These are phyloP conservation scores for Pseudogymnoascus sp. DNA, from an alignment of 2,329 filamentous ascomycete genomes.

Conservation along the genomic window DNA sequence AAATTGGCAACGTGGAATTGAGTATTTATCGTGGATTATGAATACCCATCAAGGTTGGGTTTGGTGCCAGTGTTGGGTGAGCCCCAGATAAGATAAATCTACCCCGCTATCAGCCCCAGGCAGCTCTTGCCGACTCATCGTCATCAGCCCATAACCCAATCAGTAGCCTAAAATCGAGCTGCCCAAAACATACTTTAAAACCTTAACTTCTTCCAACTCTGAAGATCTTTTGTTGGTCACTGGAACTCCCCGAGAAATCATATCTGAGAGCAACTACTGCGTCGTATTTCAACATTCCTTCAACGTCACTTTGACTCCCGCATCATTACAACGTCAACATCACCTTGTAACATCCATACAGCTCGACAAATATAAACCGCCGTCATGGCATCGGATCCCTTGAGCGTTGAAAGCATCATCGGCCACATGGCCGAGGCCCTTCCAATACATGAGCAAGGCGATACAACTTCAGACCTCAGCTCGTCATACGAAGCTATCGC, in stretches of 20 bases:
- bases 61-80: neutral
- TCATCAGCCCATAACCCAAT: neutral
- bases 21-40: neutral
- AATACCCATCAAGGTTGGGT: neutral
- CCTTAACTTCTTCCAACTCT: neutral
- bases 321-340: neutral
- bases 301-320: neutral
- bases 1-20: neutral
- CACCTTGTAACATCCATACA: neutral
- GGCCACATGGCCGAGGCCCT: slow-evolving; percentile 51
- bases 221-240: neutral
- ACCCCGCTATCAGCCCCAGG: slow-evolving; percentile 9
- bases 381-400: slow-evolving; percentile 29
- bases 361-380: neutral
- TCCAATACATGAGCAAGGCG: slow-evolving; percentile 43
- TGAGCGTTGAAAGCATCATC: slow-evolving; percentile 40
- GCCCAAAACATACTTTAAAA: neutral
- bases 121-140: slow-evolving; percentile 9
- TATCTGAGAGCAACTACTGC: neutral
- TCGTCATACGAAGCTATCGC: slow-evolving; percentile 75
- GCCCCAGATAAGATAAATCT: slow-evolving; percentile 7
- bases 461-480: slow-evolving; percentile 54
- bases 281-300: neutral
- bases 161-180: neutral
- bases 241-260: neutral